Evolutionary conservation across 345 rosid species (phyloP).

Genomic region (Eucalyptus polybractea): DNA sequence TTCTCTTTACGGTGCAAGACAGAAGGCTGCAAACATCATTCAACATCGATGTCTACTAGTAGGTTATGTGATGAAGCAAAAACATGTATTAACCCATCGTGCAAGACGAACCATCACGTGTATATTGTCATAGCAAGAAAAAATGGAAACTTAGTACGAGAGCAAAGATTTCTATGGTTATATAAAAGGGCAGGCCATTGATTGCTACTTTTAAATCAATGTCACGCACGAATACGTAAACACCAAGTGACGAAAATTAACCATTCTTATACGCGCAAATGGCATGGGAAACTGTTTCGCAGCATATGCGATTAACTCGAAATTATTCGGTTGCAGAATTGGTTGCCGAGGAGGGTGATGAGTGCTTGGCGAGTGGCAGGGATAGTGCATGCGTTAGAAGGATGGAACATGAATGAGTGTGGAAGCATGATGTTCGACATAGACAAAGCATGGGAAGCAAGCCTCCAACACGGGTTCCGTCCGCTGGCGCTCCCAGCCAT

Average conservation of each 20-base stretch:
- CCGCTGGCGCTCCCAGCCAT: constrained; percentile 5
- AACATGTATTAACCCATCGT: neutral
- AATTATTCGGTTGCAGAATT: constrained; percentile 17
- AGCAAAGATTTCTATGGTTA: neutral
- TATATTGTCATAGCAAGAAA: neutral
- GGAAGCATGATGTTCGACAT: constrained; percentile 10
- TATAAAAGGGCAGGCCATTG: neutral
- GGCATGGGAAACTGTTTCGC: neutral
- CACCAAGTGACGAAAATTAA: neutral
- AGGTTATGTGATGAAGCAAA: neutral
- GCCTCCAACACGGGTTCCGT: constrained; percentile 38
- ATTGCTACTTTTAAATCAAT: neutral
- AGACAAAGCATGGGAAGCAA: constrained; percentile 32
- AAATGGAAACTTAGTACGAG: neutral
- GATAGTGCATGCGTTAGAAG: constrained; percentile 43
- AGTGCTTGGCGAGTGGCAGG: constrained; percentile 52
- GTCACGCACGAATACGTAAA: neutral
- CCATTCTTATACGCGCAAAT: neutral
- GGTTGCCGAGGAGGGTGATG: constrained; percentile 45
- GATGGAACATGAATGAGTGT: constrained; percentile 33
- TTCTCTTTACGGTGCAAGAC: neutral
- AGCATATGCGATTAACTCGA: neutral
- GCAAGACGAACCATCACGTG: neutral
- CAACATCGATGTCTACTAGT: neutral
- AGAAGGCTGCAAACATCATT: neutral